These are phyloP conservation scores for Russula dissimulans DNA, from an alignment of 768 basidiomycete genomes.

Conservation along the genomic window DNA sequence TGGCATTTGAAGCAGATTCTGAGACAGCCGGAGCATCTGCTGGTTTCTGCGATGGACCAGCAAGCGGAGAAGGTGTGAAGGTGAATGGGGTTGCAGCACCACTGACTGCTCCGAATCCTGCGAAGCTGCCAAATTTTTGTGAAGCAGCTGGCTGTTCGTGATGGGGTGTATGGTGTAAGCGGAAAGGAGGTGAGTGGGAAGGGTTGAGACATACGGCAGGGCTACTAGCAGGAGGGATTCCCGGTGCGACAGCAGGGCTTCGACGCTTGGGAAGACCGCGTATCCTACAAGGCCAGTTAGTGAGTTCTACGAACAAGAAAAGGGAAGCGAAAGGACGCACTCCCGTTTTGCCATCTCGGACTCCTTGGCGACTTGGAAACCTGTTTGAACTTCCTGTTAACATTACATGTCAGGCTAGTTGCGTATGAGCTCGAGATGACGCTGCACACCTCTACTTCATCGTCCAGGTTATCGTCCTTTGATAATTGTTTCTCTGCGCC, in stretches of 20 bases:
- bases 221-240: slow-evolving; percentile 20
- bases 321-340: slow-evolving; percentile 32
- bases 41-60: slow-evolving; percentile 21
- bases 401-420: neutral
- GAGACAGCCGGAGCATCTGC: slow-evolving; percentile 21
- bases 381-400: slow-evolving; percentile 34
- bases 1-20: slow-evolving; percentile 19
- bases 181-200: neutral
- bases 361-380: slow-evolving; percentile 56
- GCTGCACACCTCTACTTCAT: slow-evolving; percentile 27
- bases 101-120: slow-evolving; percentile 39
- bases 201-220: slow-evolving; percentile 24
- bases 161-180: slow-evolving; percentile 6
- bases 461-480: slow-evolving; percentile 43
- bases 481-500: slow-evolving; percentile 62
- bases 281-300: slow-evolving; percentile 38
- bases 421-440: neutral
- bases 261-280: slow-evolving; percentile 49
- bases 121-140: slow-evolving; percentile 44
- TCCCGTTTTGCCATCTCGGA: slow-evolving; percentile 42
- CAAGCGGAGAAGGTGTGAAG: slow-evolving; percentile 29
- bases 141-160: slow-evolving; percentile 19
- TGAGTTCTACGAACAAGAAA: neutral
- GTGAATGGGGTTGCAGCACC: slow-evolving; percentile 30
- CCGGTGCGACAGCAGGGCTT: slow-evolving; percentile 20